A percentile compares a stretch with the other conserved stretches of the same genome.
phyloP scores from a whole-genome alignment of 2,329 filamentous ascomycete genomes.

The Aschersonia sp. region DNA sequence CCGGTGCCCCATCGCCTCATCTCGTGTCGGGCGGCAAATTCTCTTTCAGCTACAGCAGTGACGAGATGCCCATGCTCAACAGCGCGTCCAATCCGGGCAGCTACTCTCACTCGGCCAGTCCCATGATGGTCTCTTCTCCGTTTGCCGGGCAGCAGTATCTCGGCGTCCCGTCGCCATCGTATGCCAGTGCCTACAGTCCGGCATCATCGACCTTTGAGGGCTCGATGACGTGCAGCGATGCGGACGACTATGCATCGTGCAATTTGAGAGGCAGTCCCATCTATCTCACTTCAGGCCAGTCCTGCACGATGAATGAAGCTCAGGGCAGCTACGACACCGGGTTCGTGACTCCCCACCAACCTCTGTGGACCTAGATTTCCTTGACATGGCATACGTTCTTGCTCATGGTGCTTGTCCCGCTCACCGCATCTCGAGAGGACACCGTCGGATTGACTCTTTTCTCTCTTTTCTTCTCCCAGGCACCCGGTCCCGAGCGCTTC shows the following conservation, averaged over 20 bases:
- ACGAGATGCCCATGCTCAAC: conserved; percentile 43
- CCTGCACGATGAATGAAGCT: conserved; percentile 30
- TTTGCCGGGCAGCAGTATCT: conserved; percentile 43
- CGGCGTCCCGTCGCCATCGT: conserved; percentile 47
- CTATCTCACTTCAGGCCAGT: conserved; percentile 29
- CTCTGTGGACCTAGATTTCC: conserved; percentile 42
- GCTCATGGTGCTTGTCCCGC: conserved; percentile 18
- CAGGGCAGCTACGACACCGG: conserved; percentile 28
- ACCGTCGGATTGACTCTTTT: conserved; percentile 37
- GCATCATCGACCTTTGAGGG: conserved; percentile 48
- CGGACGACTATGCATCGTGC: conserved; percentile 39
- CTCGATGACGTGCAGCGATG: conserved; percentile 49
- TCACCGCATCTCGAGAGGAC: conserved; percentile 18
- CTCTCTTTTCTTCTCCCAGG: background rate
- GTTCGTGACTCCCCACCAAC: conserved; percentile 50
- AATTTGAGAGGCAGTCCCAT: conserved; percentile 24
- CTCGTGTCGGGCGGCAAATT: conserved; percentile 41
- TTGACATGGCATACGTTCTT: conserved; percentile 14
- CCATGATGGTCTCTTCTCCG: conserved; percentile 40
- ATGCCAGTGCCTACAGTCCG: conserved; percentile 43
- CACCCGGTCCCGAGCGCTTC: conserved; percentile 11
- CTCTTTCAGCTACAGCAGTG: conserved; percentile 49
- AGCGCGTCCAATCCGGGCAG: conserved; percentile 27
- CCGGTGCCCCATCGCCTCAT: conserved; percentile 6
- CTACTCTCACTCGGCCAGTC: conserved; percentile 34